Base-by-base conservation (phyloP, 2,329 filamentous ascomycete genomes). In the Xylariaceae sp. region DNA sequence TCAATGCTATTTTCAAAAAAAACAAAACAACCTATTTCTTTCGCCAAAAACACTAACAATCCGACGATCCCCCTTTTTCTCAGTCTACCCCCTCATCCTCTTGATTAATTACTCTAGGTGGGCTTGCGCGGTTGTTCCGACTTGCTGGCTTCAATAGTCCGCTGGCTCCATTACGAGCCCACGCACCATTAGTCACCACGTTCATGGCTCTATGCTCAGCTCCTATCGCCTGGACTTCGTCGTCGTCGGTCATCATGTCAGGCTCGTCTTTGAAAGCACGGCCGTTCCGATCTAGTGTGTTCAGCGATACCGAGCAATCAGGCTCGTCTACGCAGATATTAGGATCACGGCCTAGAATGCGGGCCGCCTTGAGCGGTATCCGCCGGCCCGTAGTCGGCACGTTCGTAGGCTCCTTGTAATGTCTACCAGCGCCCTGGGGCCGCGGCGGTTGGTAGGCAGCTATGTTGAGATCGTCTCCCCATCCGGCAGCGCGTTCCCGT, bases 401-500 rank as follows among this genome's bases (percentile, higher is more conserved):
- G 42, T 64, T 67, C 44, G 61, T 66, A 51, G 64, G 57, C 3
- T 71, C 23, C 4, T 30, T 37, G 53, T 75, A 75, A 48, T 76
- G 74, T 44, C 74, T 68, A 4, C 71, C 70, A 3, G 72, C 71
- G 3, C 70, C 69, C 13, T 56, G 63, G 4, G 68, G 62, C 10
- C 66, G 70, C 10, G 64, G 63, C 10, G 62, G 56, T 49, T 61
- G 65, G 6, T 61, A 58, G 57, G 62, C 67, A 64, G 64, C 59
- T 4, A 56, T 9, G 69, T 73, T 5, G 6, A 4, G 7, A n/a
- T 73, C 75, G 7, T 66, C 69, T 39, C 87, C 87, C 87, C 88
- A 90, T 39, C 88, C 88, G 11, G 87, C 87, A 34, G 79, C 82
- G 15, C 82, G 75, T 72, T 91, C 88, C 57, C 87, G 77, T 61